Percentiles rank a stretch among this genome's conserved stretches.
phyloP scores from a whole-genome alignment of 148 eudicot species.

The Vaccinium macrocarpon region DNA sequence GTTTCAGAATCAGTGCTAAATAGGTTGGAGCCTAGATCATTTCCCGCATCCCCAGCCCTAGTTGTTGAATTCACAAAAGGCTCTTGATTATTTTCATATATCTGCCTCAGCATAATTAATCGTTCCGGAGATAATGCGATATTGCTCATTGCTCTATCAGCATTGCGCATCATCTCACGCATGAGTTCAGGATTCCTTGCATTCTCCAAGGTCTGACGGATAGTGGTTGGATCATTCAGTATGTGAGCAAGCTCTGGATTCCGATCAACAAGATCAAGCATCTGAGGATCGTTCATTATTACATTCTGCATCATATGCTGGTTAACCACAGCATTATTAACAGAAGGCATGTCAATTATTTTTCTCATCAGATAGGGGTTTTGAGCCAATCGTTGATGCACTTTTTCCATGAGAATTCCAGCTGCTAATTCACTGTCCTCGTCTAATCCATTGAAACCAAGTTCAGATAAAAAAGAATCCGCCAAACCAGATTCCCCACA shows the following conservation, averaged over 20 bases:
- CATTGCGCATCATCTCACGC: conserved; percentile 29
- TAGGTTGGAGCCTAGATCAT: conserved; percentile 23
- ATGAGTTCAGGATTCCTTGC: conserved; percentile 34
- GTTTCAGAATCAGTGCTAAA: conserved; percentile 22
- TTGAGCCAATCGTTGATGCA: conserved; percentile 24
- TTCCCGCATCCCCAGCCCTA: conserved; percentile 12
- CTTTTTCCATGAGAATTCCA: conserved; percentile 22
- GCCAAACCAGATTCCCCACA: conserved; percentile 35
- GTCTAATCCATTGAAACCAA: conserved; percentile 20
- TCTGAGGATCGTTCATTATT: conserved; percentile 25
- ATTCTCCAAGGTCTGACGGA: conserved; percentile 22
- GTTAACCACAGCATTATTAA: conserved; percentile 23
- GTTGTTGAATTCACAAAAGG: conserved; percentile 27
- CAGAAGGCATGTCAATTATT: conserved; percentile 20
- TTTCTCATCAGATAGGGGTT: conserved; percentile 30
- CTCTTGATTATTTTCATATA: conserved; percentile 25
- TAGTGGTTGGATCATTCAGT: conserved; percentile 29
- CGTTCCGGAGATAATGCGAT: conserved; percentile 25
- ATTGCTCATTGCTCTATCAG: conserved; percentile 29
- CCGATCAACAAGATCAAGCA: conserved; percentile 25
- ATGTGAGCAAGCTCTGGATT: conserved; percentile 34
- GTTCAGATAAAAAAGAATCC: conserved; percentile 25
- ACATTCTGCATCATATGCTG: conserved; percentile 20
- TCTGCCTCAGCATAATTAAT: conserved; percentile 27
- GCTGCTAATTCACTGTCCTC: conserved; percentile 16